These are phyloP conservation scores for Pelargonium australe DNA, from an alignment of 441 rosid genomes.

Conservation along the genomic window DNA sequence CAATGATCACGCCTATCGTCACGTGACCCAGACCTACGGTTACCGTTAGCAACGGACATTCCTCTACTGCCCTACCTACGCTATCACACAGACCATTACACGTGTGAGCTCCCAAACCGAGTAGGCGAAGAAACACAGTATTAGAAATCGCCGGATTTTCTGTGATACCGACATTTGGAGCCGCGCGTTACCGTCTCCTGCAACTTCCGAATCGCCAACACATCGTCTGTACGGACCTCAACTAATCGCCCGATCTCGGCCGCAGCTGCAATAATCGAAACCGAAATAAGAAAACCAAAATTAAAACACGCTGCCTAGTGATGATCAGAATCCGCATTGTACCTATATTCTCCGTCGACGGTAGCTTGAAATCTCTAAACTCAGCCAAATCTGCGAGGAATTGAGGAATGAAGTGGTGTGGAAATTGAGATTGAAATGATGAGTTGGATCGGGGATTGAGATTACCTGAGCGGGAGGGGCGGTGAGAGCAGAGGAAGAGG, in stretches of 20 bases:
- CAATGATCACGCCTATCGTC: no score
- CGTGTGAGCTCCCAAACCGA: no score
- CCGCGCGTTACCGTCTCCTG: constrained; percentile 37
- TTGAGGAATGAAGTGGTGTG: not conserved
- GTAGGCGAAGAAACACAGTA: not conserved
- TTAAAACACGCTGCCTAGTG: no score
- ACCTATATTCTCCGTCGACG: constrained; percentile 47
- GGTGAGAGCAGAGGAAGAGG: constrained; percentile 71
- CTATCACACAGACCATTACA: no score
- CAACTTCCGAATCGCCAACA: constrained; percentile 52
- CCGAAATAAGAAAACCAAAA: not conserved
- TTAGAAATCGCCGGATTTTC: constrained; percentile 57
- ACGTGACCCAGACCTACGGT: no score
- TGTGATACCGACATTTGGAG: constrained; percentile 39
- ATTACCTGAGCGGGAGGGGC: constrained; percentile 71
- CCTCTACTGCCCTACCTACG: no score
- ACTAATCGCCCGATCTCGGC: constrained; percentile 25
- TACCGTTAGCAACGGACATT: not conserved
- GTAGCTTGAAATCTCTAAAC: constrained; percentile 55
- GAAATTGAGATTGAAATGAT: not conserved
- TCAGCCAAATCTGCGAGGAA: constrained; percentile 56
- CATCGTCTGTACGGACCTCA: constrained; percentile 38
- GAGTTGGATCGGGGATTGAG: not conserved
- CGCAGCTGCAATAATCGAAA: constrained; percentile 22
- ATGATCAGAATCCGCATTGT: constrained; percentile 34